phyloP scores from a whole-genome alignment of 2,329 filamentous ascomycete species.

The Westerdykella ornata region DNA sequence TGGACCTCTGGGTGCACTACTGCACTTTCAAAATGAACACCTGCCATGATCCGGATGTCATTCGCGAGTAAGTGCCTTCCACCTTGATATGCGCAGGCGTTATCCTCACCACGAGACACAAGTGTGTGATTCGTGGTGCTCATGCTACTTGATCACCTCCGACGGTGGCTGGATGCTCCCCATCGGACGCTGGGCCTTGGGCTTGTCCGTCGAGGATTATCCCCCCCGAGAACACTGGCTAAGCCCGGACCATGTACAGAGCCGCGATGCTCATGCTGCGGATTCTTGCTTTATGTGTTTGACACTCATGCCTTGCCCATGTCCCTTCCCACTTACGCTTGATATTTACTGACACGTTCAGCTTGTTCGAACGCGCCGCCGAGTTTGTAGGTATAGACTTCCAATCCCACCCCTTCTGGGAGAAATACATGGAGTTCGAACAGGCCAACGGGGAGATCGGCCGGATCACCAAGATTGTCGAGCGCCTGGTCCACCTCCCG shows the following conservation, averaged over 20 bases:
- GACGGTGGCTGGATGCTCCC: neutral
- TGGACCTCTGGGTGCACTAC: constrained; percentile 96
- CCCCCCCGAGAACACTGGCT: no score
- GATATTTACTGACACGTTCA: constrained; percentile 37
- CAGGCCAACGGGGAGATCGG: constrained; percentile 56
- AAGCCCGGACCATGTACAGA: no score
- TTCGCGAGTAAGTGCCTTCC: constrained; percentile 90
- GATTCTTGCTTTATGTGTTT: no score
- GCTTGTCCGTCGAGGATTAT: no score
- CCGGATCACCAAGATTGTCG: constrained; percentile 76
- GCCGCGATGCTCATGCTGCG: no score
- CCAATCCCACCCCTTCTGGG: constrained; percentile 92
- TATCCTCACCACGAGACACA: neutral
- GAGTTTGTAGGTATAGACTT: constrained; percentile 85
- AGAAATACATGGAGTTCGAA: constrained; percentile 97
- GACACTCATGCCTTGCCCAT: no score
- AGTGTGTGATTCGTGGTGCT: constrained; percentile 13
- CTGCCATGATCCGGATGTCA: constrained; percentile 85
- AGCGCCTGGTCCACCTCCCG: constrained; percentile 78
- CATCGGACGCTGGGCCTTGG: neutral
- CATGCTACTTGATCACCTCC: constrained; percentile 37
- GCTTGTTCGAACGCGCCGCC: constrained; percentile 87
- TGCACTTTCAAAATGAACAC: constrained; percentile 98
- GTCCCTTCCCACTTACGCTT: neutral
- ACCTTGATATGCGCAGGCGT: constrained; percentile 12